These are phyloP conservation scores for Rhododendron simsii DNA, from an alignment of 148 eudicot genomes.

Conservation along the genomic window DNA sequence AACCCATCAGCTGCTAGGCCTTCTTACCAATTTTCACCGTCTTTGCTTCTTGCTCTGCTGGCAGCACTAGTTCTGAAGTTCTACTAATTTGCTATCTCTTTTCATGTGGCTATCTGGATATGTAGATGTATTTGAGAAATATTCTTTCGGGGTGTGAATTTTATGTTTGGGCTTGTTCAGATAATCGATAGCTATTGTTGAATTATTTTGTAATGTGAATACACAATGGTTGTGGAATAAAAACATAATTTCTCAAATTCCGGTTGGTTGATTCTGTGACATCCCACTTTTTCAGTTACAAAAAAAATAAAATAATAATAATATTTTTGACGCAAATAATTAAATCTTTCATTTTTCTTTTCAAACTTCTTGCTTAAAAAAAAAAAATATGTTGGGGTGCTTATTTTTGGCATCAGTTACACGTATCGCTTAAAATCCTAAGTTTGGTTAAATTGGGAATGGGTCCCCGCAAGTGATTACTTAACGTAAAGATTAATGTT, in stretches of 20 bases:
- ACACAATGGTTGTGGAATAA: not conserved
- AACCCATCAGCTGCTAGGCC: conserved; percentile 46
- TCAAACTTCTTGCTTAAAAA: too few species aligned
- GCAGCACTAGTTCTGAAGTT: conserved; percentile 29
- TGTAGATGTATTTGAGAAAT: not conserved
- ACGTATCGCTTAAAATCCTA: too few species aligned
- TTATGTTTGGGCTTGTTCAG: not conserved
- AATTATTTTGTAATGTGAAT: not conserved
- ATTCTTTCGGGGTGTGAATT: conserved; percentile 4
- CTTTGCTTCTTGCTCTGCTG: conserved; percentile 23
- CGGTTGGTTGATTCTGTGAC: not conserved
- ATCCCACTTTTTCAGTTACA: too few species aligned
- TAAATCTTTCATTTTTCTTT: too few species aligned
- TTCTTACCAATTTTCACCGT: conserved; percentile 27
- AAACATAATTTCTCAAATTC: not conserved
- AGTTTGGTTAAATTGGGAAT: too few species aligned
- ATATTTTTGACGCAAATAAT: too few species aligned
- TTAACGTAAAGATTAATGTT: too few species aligned
- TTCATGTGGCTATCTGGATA: not conserved
- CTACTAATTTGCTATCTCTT: conserved; percentile 12
- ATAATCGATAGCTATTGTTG: not conserved
- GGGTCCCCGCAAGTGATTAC: too few species aligned
- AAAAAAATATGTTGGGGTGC: too few species aligned
- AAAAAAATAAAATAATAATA: too few species aligned
- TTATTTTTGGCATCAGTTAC: too few species aligned